phyloP scores from a whole-genome alignment of 2,329 filamentous ascomycete species.

The Ilyonectria mors-panacis region DNA sequence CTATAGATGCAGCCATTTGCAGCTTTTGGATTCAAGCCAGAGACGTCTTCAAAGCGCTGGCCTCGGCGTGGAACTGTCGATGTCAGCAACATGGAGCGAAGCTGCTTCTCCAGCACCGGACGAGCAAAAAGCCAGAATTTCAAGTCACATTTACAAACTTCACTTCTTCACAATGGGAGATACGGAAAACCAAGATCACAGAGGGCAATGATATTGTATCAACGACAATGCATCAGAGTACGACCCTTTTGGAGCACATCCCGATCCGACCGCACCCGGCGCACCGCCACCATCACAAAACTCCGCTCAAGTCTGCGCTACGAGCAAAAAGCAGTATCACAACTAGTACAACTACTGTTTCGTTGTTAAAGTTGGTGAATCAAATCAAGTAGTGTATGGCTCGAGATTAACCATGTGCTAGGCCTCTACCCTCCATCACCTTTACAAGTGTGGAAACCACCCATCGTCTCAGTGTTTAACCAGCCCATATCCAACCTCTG shows the following conservation, averaged over 20 bases:
- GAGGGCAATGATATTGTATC: background rate
- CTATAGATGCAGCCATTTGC: conserved; percentile 38
- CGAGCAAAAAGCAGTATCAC: too few relatives aligned
- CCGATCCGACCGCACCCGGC: too few relatives aligned
- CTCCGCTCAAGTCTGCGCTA: too few relatives aligned
- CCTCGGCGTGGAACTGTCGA: conserved; percentile 42
- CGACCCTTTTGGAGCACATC: too few relatives aligned
- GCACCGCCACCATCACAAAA: too few relatives aligned
- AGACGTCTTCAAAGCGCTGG: conserved; percentile 40
- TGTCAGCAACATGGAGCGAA: conserved; percentile 43
- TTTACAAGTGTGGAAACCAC: background rate
- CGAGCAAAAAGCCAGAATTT: conserved; percentile 36
- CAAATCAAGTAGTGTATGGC: background rate
- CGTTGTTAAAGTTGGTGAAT: background rate
- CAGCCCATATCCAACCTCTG: background rate
- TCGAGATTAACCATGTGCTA: background rate
- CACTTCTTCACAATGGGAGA: background rate
- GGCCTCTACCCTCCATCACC: background rate
- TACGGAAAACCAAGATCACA: background rate
- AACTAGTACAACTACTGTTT: background rate
- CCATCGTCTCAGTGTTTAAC: background rate
- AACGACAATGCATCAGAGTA: too few relatives aligned
- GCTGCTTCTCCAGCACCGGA: conserved; percentile 45
- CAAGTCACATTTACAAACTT: conserved; percentile 30
- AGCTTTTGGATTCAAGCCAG: conserved; percentile 46